Evolutionary conservation across 2,329 filamentous ascomycete genomes (phyloP).

Genomic region (Xylaria sp.): DNA sequence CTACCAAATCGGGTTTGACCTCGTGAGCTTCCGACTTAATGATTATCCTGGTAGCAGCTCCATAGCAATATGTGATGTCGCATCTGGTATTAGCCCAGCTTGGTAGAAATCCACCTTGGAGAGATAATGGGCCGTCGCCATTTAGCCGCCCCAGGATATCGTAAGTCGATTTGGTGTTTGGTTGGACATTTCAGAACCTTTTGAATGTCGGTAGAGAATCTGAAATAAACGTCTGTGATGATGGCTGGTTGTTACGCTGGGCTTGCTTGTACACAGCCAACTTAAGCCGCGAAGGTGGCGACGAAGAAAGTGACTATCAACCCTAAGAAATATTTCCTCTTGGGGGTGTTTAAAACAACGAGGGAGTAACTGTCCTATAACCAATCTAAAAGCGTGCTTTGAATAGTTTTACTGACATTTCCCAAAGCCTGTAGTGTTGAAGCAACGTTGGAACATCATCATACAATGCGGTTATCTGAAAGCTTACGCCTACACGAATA

Average conservation of each 20-base stretch:
- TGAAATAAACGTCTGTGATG: not conserved
- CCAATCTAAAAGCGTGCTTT: not conserved
- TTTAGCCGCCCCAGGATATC: constrained; percentile 7
- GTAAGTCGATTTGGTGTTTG: not conserved
- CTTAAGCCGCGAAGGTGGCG: not conserved
- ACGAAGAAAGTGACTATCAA: not conserved
- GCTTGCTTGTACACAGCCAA: not conserved
- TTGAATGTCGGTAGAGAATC: not conserved
- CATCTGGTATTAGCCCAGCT: constrained; percentile 3
- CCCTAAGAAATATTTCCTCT: not conserved
- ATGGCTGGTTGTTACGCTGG: not conserved
- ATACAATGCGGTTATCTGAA: not conserved
- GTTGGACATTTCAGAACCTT: not conserved
- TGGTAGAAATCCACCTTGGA: not conserved
- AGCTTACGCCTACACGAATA: not conserved
- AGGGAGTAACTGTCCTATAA: not conserved
- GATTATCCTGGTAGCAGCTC: not conserved
- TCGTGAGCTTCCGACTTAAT: not conserved
- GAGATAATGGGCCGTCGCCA: not conserved
- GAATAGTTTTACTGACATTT: not conserved
- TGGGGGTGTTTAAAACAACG: not conserved
- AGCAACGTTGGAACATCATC: not conserved
- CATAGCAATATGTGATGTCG: not conserved
- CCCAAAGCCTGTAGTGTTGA: not conserved
- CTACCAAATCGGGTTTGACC: not conserved